A percentile compares a stretch with the other conserved stretches of the same genome.
These are phyloP conservation scores for Aspergillus spinulosporus DNA, from an alignment of 2,329 filamentous ascomycete genomes.

Conservation along the genomic window DNA sequence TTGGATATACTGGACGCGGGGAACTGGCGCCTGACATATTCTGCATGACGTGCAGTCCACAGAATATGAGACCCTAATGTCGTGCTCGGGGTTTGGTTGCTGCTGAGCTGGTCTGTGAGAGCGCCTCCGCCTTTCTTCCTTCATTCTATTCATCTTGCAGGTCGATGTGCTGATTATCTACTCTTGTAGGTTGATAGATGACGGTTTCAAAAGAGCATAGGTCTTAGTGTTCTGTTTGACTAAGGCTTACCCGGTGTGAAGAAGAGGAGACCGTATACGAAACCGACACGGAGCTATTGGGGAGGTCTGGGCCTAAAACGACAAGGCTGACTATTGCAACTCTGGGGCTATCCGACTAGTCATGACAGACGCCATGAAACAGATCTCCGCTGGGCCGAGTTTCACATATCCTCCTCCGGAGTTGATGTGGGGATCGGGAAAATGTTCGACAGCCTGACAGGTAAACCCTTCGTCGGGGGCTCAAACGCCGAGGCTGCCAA, in stretches of 20 bases:
- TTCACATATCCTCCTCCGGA: slow-evolving; percentile 2
- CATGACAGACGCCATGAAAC: not conserved
- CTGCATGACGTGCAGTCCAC: not conserved
- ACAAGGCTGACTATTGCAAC: not conserved
- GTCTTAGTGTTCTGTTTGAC: too few relatives aligned
- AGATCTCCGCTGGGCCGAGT: slow-evolving; percentile 5
- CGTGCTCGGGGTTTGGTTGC: not conserved
- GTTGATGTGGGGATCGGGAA: slow-evolving; percentile 1
- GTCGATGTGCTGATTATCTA: too few relatives aligned
- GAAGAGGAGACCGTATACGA: not conserved
- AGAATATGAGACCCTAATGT: not conserved
- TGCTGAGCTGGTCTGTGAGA: not conserved
- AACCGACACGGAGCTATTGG: not conserved
- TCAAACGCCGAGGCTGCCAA: slow-evolving; percentile 7
- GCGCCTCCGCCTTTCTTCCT: not conserved
- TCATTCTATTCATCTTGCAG: not conserved
- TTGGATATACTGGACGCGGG: not conserved
- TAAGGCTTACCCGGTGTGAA: not conserved
- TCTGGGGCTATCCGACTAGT: not conserved
- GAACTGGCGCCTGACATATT: not conserved
- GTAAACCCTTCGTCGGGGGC: not conserved
- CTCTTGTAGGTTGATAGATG: not conserved
- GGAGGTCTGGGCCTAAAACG: not conserved
- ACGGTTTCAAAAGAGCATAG: too few relatives aligned
- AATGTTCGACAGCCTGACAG: not conserved